Conservation (phyloP, 495 filamentous ascomycete genomes). For the Neurospora sp. region DNA sequence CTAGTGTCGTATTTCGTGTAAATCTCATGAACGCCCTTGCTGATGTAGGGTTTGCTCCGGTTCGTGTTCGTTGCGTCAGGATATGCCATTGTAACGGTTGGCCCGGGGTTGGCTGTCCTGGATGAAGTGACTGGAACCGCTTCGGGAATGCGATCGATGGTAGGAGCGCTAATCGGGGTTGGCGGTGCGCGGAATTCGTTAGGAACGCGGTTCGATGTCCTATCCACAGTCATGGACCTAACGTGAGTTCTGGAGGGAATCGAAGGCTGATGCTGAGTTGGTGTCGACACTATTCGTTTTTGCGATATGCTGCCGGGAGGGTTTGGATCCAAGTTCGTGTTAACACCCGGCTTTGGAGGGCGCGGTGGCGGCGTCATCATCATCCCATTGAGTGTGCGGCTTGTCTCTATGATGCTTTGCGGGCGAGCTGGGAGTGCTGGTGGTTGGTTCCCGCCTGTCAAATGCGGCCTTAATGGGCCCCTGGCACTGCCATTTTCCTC, state of each 20-base stretch:
- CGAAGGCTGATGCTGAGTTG: conserved; percentile 33
- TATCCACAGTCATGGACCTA: conserved; percentile 41
- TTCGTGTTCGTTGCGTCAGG: conserved; percentile 82
- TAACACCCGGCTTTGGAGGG: conserved; percentile 32
- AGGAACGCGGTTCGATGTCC: conserved; percentile 23
- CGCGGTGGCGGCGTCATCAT: conserved; percentile 34
- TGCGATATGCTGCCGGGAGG: conserved; percentile 20
- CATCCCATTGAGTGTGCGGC: conserved; percentile 10
- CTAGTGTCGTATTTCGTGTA: conserved; percentile 76
- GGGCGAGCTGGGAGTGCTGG: conserved; percentile 53
- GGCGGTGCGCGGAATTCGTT: conserved; percentile 24
- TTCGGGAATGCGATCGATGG: conserved; percentile 16
- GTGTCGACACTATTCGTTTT: conserved; percentile 42
- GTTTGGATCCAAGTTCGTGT: conserved; percentile 25
- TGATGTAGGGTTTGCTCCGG: conserved; percentile 66
- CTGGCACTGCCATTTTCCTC: conserved; percentile 26
- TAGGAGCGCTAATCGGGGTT: conserved; percentile 12
- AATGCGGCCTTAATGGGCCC: conserved; percentile 19
- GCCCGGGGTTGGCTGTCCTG: conserved; percentile 12
- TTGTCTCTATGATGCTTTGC: conserved; percentile 23
- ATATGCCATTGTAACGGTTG: conserved; percentile 35
- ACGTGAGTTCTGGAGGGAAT: conserved; percentile 32
- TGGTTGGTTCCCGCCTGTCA: conserved; percentile 35
- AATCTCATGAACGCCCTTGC: conserved; percentile 62
- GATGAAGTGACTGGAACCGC: not conserved